Percentiles rank a stretch among this genome's conserved stretches.
These are phyloP conservation scores for Eutypa lata DNA, from an alignment of 2,329 filamentous ascomycete species.

Conservation along the genomic window DNA sequence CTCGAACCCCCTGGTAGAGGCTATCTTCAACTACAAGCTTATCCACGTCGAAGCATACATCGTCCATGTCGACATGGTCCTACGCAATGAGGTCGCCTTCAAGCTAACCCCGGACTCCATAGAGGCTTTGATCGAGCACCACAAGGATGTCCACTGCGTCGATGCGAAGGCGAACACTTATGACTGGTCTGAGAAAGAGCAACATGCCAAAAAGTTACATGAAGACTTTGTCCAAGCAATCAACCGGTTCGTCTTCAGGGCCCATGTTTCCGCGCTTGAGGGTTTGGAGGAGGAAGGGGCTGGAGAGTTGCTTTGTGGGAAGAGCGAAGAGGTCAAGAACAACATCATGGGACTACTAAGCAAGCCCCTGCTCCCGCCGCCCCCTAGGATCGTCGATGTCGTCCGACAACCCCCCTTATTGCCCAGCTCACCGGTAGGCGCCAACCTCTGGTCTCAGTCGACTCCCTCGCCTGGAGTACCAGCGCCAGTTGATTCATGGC, in stretches of 20 bases:
- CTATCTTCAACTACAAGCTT: slow-evolving; percentile 88
- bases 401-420: slow-evolving; percentile 82
- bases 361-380: slow-evolving; percentile 78
- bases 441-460: slow-evolving; percentile 78
- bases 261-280: slow-evolving; percentile 83
- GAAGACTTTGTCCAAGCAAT: slow-evolving; percentile 94
- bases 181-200: slow-evolving; percentile 95
- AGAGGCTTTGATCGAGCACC: slow-evolving; percentile 87
- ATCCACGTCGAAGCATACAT: slow-evolving; percentile 95
- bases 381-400: slow-evolving; percentile 84
- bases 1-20: slow-evolving; percentile 77
- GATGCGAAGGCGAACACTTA: slow-evolving; percentile 87
- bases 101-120: slow-evolving; percentile 96
- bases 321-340: slow-evolving; percentile 89
- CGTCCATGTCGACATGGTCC: slow-evolving; percentile 98
- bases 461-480: slow-evolving; percentile 63
- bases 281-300: slow-evolving; percentile 95
- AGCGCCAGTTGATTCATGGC: slow-evolving; percentile 81
- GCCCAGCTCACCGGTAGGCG: slow-evolving; percentile 72
- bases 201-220: slow-evolving; percentile 94
- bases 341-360: slow-evolving; percentile 81
- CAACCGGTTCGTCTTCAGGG: slow-evolving; percentile 96
- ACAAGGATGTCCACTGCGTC: slow-evolving; percentile 91
- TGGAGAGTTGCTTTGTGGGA: slow-evolving; percentile 86
- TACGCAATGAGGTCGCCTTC: slow-evolving; percentile 95